Conservation (phyloP, 2,329 filamentous ascomycete species). For the Aspergillus tamarii region DNA sequence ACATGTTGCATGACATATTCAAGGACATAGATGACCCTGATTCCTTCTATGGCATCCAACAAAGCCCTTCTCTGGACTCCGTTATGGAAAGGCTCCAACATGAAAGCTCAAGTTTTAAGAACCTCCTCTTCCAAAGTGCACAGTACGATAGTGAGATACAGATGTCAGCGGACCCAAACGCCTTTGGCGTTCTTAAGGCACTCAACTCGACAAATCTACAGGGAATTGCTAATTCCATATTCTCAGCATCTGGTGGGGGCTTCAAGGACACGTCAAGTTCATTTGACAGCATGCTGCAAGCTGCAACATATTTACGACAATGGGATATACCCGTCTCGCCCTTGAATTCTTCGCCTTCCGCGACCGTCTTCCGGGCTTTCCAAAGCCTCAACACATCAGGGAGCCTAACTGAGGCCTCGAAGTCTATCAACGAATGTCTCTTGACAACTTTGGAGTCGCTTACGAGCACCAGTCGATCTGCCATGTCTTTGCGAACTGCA, state of each 20-base stretch:
- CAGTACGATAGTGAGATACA: conserved; percentile 85
- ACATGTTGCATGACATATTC: conserved; percentile 80
- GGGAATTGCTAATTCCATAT: conserved; percentile 80
- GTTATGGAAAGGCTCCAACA: conserved; percentile 85
- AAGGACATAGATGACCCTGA: conserved; percentile 94
- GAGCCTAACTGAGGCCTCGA: conserved; percentile 57
- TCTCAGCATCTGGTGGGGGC: conserved; percentile 63
- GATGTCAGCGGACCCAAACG: conserved; percentile 60
- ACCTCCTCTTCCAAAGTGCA: conserved; percentile 85
- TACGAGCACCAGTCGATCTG: conserved; percentile 39
- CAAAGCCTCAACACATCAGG: conserved; percentile 74
- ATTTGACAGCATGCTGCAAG: conserved; percentile 74
- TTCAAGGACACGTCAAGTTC: conserved; percentile 54
- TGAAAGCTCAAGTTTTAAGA: conserved; percentile 84
- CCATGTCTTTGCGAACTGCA: conserved; percentile 55
- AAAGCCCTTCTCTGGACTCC: conserved; percentile 73
- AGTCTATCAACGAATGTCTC: conserved; percentile 65
- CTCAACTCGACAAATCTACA: conserved; percentile 81
- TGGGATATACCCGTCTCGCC: conserved; percentile 85
- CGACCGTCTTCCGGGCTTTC: conserved; percentile 77
- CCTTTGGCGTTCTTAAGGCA: conserved; percentile 72
- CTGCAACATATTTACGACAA: conserved; percentile 80
- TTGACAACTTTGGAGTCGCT: conserved; percentile 50
- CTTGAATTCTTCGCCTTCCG: conserved; percentile 63
- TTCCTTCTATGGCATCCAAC: conserved; percentile 87